Base-by-base conservation (phyloP, 1,284 basidiomycete genomes). In the Leccinum pallidistipes region DNA sequence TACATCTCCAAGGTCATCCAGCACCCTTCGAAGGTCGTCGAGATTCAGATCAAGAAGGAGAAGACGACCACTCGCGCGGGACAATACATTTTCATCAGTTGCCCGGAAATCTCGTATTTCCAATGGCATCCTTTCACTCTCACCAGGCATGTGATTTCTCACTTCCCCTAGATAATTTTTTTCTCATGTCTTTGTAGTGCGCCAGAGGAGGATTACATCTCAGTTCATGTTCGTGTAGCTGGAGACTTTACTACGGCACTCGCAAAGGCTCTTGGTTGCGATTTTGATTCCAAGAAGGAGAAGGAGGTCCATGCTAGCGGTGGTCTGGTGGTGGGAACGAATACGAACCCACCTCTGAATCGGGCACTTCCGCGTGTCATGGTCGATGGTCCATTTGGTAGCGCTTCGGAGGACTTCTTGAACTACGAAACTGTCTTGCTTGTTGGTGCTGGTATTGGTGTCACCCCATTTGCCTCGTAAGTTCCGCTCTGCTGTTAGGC, bases 91-190 rank as follows among this genome's bases (percentile, higher is more conserved):
- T 95, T 95, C 80, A 75, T 96, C 55, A 86, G 78, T 64, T 91
- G 92, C 77, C 94, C 94, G 7, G 91, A 92, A 74, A 80, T 96
- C 43, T 93, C 90, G 10, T 95, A 93, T 80, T 95, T 91, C 83
- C 93, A 96, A 72, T 97, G 94, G 91, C 93, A 96, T 73, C 94
- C 94, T 24, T 95, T 95, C 81, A 95, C 93, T 16, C 84, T 96
- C 65, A 95, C 92, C 27, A 90, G 87, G 83, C 82, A 62, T 43
- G 77, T 71, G 52, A 27, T 45, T 43, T 54, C 18, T 50, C 53
- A 6, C 45, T 10, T 59, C 27, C 4, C 51, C n/a, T 36, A 2
- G 14, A 45, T 10, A 21, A 14, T 6, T 52, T 27, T 4, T 36
- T 34, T 34, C 64, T 64, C 3, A 71, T 7, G n/a, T 24, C 16